Evolutionary conservation across 2,329 filamentous ascomycete genomes (phyloP).

Genomic region (Bretziella fagacearum): DNA sequence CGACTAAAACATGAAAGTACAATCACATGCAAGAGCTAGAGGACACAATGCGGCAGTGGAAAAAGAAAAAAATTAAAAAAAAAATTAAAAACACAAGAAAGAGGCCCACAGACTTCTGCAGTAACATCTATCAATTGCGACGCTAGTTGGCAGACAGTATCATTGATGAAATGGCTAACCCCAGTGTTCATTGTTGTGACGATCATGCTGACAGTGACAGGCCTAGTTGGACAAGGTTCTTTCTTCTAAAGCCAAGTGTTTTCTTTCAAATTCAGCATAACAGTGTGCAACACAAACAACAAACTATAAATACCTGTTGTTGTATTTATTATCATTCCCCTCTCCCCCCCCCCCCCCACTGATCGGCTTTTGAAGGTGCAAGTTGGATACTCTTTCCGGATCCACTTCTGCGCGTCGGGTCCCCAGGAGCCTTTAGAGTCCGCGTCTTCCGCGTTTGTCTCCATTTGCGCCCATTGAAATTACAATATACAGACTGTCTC

Average conservation of each 20-base stretch:
- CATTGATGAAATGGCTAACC: not conserved
- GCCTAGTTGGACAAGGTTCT: too few relatives aligned
- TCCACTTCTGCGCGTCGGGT: constrained; percentile 10
- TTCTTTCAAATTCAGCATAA: too few relatives aligned
- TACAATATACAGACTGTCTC: constrained; percentile 13
- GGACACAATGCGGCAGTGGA: not conserved
- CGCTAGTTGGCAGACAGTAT: not conserved
- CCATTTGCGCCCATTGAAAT: not conserved
- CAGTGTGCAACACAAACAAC: too few relatives aligned
- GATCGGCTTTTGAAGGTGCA: not conserved
- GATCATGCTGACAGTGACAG: too few relatives aligned
- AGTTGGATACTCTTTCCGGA: not conserved
- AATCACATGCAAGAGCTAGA: constrained; percentile 3
- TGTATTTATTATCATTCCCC: too few relatives aligned
- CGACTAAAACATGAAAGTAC: too few relatives aligned
- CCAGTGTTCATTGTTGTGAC: not conserved
- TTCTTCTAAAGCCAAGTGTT: too few relatives aligned
- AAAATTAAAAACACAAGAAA: not conserved
- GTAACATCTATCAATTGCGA: not conserved
- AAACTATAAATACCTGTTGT: too few relatives aligned
- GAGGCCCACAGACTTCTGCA: not conserved
- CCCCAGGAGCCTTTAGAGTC: constrained; percentile 11
- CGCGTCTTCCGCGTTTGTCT: constrained; percentile 17
- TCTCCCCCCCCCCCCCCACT: too few relatives aligned
- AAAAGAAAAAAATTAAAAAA: not conserved